Evolutionary conservation across 1,139 yeast genomes (phyloP).

Genomic region (Zhuliangozyma parablackwelliae): DNA sequence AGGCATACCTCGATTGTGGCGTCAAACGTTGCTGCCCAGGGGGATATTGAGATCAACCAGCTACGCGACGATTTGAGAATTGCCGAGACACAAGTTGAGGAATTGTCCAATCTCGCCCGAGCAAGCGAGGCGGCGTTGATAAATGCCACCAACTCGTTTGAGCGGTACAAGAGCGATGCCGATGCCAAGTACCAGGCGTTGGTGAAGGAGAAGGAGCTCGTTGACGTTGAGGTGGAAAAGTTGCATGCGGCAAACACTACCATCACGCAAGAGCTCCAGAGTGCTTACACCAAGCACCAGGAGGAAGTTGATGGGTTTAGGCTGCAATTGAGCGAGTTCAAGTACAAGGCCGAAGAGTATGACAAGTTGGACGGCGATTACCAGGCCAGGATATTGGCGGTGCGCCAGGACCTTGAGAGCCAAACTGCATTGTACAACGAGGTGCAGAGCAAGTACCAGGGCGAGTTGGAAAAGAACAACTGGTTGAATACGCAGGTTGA

Average conservation of each 20-base stretch:
- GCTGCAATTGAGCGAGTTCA: slow-evolving; percentile 18
- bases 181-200: slow-evolving; percentile 19
- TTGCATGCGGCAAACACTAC: slow-evolving; percentile 14
- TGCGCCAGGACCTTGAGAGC: slow-evolving; percentile 43
- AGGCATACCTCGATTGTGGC: slow-evolving; percentile 11
- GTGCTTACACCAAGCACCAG: slow-evolving; percentile 11
- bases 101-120: slow-evolving; percentile 35
- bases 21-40: neutral
- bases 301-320: slow-evolving; percentile 20
- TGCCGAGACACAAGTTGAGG: slow-evolving; percentile 37
- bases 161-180: slow-evolving; percentile 25
- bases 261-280: slow-evolving; percentile 15
- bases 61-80: slow-evolving; percentile 32
- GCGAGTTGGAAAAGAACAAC: slow-evolving; percentile 55
- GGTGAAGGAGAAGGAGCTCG: slow-evolving; percentile 18
- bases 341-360: slow-evolving; percentile 30
- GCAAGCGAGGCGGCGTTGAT: slow-evolving; percentile 40
- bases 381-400: slow-evolving; percentile 25
- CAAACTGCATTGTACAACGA: slow-evolving; percentile 49
- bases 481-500: slow-evolving; percentile 46
- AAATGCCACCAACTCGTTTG: slow-evolving; percentile 36
- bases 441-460: slow-evolving; percentile 52
- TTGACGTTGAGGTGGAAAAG: slow-evolving; percentile 17
- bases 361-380: slow-evolving; percentile 32
- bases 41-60: slow-evolving; percentile 26